phyloP scores from a whole-genome alignment of 345 rosid genomes.

The Cardamine resedifolia region DNA sequence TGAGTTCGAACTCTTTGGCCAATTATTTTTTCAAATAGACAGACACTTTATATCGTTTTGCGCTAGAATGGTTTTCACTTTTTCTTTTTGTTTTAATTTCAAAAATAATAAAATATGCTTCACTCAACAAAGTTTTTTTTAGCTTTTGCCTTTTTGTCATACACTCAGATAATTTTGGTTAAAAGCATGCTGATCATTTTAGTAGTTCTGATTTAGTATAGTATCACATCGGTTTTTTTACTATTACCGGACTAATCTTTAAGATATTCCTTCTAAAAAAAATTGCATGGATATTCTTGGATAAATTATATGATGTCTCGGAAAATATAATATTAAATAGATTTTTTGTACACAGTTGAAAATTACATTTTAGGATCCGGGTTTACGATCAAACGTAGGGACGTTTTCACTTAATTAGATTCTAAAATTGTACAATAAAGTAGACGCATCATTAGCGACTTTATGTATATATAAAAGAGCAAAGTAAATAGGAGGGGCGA shows the following conservation, averaged over 20 bases:
- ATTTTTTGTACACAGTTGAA: background rate
- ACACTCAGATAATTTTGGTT: background rate
- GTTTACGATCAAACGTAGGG: background rate
- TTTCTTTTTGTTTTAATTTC: background rate
- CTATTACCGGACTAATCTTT: background rate
- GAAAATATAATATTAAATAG: background rate
- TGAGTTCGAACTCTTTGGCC: slow-evolving; percentile 10
- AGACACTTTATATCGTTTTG: background rate
- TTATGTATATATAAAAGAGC: background rate
- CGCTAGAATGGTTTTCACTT: background rate
- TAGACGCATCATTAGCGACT: background rate
- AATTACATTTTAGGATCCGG: background rate
- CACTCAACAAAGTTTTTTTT: background rate
- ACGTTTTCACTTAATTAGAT: background rate
- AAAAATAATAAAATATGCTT: background rate
- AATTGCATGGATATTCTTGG: background rate
- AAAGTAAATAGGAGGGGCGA: background rate
- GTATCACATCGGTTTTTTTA: background rate
- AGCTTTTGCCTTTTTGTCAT: background rate
- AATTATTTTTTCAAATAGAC: background rate
- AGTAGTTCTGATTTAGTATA: background rate
- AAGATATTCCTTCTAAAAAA: background rate
- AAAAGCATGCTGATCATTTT: background rate
- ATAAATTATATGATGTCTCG: background rate
- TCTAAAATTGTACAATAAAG: background rate